These are phyloP conservation scores for Epicoccum sorghinum DNA, from an alignment of 2,329 filamentous ascomycete species.

Conservation along the genomic window DNA sequence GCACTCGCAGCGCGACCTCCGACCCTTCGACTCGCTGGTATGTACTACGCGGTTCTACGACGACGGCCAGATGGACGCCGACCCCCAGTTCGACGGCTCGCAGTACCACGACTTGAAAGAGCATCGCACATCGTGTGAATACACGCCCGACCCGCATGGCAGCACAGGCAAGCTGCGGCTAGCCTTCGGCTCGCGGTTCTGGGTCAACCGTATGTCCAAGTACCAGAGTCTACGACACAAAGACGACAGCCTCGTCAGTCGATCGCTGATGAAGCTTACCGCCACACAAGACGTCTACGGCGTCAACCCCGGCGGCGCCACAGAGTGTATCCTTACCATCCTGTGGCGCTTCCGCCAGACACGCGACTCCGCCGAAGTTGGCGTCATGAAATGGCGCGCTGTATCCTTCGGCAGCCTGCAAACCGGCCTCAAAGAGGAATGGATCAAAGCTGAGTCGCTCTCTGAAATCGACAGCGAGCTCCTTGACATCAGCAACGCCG, in stretches of 20 bases:
- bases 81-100: slow-evolving; percentile 30
- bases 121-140: slow-evolving; percentile 30
- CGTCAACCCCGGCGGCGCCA: slow-evolving; percentile 29
- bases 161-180: slow-evolving; percentile 34
- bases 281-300: slow-evolving; percentile 53
- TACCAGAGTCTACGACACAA: slow-evolving; percentile 30
- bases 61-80: slow-evolving; percentile 27
- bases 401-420: slow-evolving; percentile 27
- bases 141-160: slow-evolving; percentile 21
- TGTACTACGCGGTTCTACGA: slow-evolving; percentile 46
- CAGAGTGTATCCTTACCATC: slow-evolving; percentile 43
- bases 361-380: slow-evolving; percentile 28
- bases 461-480: slow-evolving; percentile 18
- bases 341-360: slow-evolving; percentile 48
- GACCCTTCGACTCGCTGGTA: slow-evolving; percentile 35
- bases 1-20: slow-evolving; percentile 41
- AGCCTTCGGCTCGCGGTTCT: slow-evolving; percentile 52
- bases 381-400: slow-evolving; percentile 45
- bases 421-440: slow-evolving; percentile 15
- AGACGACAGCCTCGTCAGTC: slow-evolving; percentile 35
- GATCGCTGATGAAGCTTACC: slow-evolving; percentile 45
- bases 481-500: background rate
- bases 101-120: slow-evolving; percentile 29
- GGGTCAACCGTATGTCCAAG: slow-evolving; percentile 47
- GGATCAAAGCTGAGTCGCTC: slow-evolving; percentile 22